phyloP scores from a whole-genome alignment of 2,329 filamentous ascomycete genomes.

The Scopulariopsis brevicaulis region DNA sequence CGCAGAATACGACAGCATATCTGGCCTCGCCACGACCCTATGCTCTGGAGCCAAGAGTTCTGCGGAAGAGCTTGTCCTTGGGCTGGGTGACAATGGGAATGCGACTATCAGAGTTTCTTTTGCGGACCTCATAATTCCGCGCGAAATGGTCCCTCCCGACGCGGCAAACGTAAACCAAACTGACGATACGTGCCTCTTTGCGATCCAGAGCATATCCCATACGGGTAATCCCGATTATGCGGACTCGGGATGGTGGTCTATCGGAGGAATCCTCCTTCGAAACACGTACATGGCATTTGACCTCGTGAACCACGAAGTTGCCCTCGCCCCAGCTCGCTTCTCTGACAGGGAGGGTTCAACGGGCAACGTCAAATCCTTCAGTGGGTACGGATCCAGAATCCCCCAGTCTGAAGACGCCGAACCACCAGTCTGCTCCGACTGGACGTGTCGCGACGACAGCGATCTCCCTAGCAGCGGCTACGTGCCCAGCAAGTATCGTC shows the following conservation, averaged over 20 bases:
- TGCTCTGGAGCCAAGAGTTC: constrained; percentile 36
- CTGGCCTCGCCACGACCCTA: constrained; percentile 28
- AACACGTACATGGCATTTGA: constrained; percentile 68
- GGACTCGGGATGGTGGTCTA: constrained; percentile 21
- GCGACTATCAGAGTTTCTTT: constrained; percentile 38
- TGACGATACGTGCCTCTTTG: constrained; percentile 39
- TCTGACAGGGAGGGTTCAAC: constrained; percentile 30
- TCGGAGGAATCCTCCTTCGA: constrained; percentile 46
- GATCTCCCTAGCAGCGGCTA: not conserved
- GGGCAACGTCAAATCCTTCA: not conserved
- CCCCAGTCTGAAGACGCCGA: not conserved
- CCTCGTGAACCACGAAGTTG: constrained; percentile 59
- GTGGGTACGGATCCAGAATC: not conserved
- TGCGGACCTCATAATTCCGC: constrained; percentile 41
- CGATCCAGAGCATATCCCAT: constrained; percentile 41
- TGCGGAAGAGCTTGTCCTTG: constrained; percentile 36
- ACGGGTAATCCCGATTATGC: not conserved
- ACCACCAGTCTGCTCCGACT: not conserved
- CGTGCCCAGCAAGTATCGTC: not conserved
- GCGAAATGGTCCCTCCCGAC: constrained; percentile 14
- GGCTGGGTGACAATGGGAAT: constrained; percentile 33
- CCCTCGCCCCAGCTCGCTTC: constrained; percentile 57
- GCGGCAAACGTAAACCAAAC: constrained; percentile 26
- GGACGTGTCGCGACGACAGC: not conserved
- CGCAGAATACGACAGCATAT: constrained; percentile 25